Percentiles rank a stretch among this genome's conserved stretches.
These are phyloP conservation scores for Magnaporthiopsis incrustans DNA, from an alignment of 2,329 filamentous ascomycete species.

Conservation along the genomic window DNA sequence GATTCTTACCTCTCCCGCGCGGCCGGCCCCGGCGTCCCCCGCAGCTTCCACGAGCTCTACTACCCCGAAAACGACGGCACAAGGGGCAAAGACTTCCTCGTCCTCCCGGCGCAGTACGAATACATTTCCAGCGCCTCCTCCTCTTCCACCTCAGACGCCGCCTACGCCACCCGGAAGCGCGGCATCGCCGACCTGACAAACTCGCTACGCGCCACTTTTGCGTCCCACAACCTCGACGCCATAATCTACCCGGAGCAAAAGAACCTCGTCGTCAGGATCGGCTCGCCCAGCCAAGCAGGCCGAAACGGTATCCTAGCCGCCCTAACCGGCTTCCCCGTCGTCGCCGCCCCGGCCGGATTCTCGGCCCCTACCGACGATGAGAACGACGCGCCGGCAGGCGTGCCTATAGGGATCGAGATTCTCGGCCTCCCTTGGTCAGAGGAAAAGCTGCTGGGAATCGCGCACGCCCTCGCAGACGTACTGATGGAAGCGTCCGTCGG, in stretches of 20 bases:
- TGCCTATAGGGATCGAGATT: conserved; percentile 59
- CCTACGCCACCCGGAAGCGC: conserved; percentile 37
- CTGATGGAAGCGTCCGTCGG: conserved; percentile 5
- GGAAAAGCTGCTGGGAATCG: conserved; percentile 18
- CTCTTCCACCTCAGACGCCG: conserved; percentile 38
- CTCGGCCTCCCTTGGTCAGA: conserved; percentile 50
- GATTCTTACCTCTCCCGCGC: conserved; percentile 44
- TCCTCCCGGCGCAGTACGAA: conserved; percentile 48
- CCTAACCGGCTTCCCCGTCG: conserved; percentile 30
- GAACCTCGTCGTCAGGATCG: conserved; percentile 52
- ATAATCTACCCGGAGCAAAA: conserved; percentile 58
- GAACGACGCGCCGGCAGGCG: conserved; percentile 38
- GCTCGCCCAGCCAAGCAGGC: conserved; percentile 47
- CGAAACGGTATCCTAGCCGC: conserved; percentile 39
- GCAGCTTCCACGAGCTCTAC: conserved; percentile 38
- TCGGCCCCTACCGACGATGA: conserved; percentile 43
- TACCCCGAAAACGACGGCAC: conserved; percentile 16
- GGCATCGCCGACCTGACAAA: conserved; percentile 45
- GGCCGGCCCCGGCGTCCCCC: conserved; percentile 24
- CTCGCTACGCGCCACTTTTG: conserved; percentile 42
- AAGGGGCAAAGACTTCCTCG: conserved; percentile 36
- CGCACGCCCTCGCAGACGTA: conserved; percentile 12
- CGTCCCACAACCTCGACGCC: conserved; percentile 40
- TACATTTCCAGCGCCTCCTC: conserved; percentile 41
- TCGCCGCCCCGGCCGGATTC: conserved; percentile 45